Base-by-base conservation (phyloP, 768 basidiomycete genomes). In the Tulasnella sp. region DNA sequence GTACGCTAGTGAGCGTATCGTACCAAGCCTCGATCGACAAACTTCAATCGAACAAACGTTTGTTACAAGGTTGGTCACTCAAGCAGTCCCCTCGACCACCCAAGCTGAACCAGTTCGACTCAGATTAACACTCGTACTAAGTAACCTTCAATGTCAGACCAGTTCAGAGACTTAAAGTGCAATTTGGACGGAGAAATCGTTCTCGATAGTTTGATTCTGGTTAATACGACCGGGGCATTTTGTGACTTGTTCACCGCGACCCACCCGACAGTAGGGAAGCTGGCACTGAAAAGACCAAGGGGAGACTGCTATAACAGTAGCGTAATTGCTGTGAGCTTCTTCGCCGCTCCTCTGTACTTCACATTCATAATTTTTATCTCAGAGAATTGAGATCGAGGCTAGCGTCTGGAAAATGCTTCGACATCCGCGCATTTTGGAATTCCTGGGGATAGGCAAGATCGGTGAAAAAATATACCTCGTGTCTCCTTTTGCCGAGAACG, bases 401-500 rank as follows among this genome's bases (percentile, higher is more conserved):
- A 40, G 42, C 24, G 24, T 74, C 2, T 74, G 72, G 72, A 74
- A 44, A 37, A 34, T 22, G 22, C 42, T 74, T 22, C 34, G 34
- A 18, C 31, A 74, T 34, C 72, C 72, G 31, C 34, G 42, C 4
- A 44, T 74, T 40, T 34, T 74, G n/a, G 7, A 40, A 22, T 74
- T 74, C 2, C 11, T 74, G 37, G 72, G 72, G 1, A 40, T 44
- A 40, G 11, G 24, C 24, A 44, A 74, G 34, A 28, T 31, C 9
- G 72, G 34, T 37, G 42, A 74, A 4, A 12, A 40, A 7, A 74
- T 74, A n/a, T 74, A 74, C 31, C 72, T 74, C 72, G 24, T 74
- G 7, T 74, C 72, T 44, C 72, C 72, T 74, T 74, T 40, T 40
- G 72, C 72, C 14, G 72, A 74, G 72, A 74, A 74, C 24, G 72